These are phyloP conservation scores for Cubamyces lactineus DNA, from an alignment of 768 basidiomycete species.

Conservation along the genomic window DNA sequence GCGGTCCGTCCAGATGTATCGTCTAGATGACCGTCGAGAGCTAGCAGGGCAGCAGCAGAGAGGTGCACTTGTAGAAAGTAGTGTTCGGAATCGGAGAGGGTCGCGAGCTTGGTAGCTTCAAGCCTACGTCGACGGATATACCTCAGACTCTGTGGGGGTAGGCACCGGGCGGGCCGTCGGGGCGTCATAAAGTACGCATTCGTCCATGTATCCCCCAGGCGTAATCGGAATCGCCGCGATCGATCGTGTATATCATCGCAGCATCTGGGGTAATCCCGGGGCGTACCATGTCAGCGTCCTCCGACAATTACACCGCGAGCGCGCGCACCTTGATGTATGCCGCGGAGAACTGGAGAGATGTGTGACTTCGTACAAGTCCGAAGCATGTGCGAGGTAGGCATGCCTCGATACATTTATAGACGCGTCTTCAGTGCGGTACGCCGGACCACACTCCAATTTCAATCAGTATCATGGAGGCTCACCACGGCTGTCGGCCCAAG, in stretches of 20 bases:
- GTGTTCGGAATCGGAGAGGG: no score
- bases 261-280: no score
- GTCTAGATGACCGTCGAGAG: no score
- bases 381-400: no score
- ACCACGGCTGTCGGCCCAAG: background rate
- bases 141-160: background rate
- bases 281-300: background rate
- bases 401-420: no score
- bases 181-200: background rate
- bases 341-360: no score
- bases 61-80: no score
- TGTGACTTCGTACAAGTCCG: no score
- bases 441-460: background rate
- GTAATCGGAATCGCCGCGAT: slow-evolving; percentile 6
- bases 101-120: no score
- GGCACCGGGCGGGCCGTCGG: slow-evolving; percentile 11
- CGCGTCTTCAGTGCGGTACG: background rate
- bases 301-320: background rate
- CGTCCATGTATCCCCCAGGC: background rate
- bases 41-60: no score
- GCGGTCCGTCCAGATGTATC: no score
- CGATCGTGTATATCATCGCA: background rate
- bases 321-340: no score
- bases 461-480: background rate
- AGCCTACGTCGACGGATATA: background rate